These are phyloP conservation scores for Pterocarpus macrocarpus DNA, from an alignment of 306 rosid genomes.

Conservation along the genomic window DNA sequence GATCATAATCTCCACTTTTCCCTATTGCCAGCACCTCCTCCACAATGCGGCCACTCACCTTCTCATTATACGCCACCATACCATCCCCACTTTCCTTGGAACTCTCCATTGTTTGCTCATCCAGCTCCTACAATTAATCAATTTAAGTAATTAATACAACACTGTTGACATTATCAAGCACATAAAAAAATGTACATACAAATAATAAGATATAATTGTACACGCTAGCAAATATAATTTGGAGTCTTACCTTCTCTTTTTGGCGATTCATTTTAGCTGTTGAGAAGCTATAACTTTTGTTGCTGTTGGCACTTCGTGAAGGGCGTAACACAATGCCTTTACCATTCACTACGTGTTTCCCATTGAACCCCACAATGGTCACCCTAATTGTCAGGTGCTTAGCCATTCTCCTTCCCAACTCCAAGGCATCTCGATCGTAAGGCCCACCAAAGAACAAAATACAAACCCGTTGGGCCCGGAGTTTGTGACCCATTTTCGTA, in stretches of 20 bases:
- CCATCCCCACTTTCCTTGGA: slow-evolving; percentile 62
- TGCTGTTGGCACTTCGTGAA: slow-evolving; percentile 38
- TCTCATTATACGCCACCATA: slow-evolving; percentile 63
- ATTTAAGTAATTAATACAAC: neutral
- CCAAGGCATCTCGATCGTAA: slow-evolving; percentile 78
- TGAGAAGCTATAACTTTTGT: slow-evolving; percentile 64
- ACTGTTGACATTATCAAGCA: neutral
- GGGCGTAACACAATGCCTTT: slow-evolving; percentile 49
- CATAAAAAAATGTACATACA: neutral
- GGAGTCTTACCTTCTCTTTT: slow-evolving; percentile 61
- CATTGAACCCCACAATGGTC: slow-evolving; percentile 57
- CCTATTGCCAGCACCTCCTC: slow-evolving; percentile 71
- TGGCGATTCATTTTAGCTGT: slow-evolving; percentile 60
- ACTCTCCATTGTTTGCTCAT: slow-evolving; percentile 63
- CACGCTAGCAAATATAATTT: no score
- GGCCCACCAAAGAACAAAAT: slow-evolving; percentile 88
- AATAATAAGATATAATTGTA: no score
- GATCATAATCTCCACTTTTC: slow-evolving; percentile 57
- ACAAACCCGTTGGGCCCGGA: slow-evolving; percentile 55
- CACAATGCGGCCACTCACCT: slow-evolving; percentile 55
- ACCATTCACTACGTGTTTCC: slow-evolving; percentile 30
- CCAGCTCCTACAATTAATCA: slow-evolving; percentile 61
- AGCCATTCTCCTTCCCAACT: slow-evolving; percentile 68
- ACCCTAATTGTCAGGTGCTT: slow-evolving; percentile 70
- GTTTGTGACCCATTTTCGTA: slow-evolving; percentile 45